Evolutionary conservation across 176 grass and related monocot species (phyloP).

Genomic region (Melocanna baccifera): DNA sequence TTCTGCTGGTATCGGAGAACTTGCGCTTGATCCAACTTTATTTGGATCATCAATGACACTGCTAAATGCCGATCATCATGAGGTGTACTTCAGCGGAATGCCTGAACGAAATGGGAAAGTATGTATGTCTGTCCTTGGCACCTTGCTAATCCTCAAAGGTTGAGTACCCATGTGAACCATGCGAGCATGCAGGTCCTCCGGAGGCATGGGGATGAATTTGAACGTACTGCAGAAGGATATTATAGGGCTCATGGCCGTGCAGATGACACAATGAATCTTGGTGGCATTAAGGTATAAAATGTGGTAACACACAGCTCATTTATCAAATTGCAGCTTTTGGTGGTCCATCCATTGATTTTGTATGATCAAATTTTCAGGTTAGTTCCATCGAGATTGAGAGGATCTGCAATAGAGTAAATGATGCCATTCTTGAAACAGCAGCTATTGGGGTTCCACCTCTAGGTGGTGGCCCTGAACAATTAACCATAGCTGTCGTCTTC

Average conservation of each 20-base stretch:
- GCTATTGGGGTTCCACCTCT: slow-evolving; percentile 83
- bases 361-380: slow-evolving; percentile 47
- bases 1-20: slow-evolving; percentile 67
- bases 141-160: background rate
- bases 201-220: slow-evolving; percentile 96
- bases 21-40: slow-evolving; percentile 80
- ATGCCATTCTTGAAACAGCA: slow-evolving; percentile 76
- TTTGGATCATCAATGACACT: slow-evolving; percentile 82
- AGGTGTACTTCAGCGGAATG: slow-evolving; percentile 90
- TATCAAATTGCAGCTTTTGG: background rate
- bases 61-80: slow-evolving; percentile 85
- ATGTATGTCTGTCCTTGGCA: background rate
- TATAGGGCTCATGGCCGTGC: slow-evolving; percentile 85
- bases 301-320: background rate
- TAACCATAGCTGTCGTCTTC: slow-evolving; percentile 77
- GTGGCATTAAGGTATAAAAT: slow-evolving; percentile 85
- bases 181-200: slow-evolving; percentile 56
- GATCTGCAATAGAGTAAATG: slow-evolving; percentile 71
- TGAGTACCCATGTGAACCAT: slow-evolving; percentile 18
- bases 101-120: slow-evolving; percentile 75
- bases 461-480: slow-evolving; percentile 79
- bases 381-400: slow-evolving; percentile 93
- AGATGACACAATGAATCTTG: slow-evolving; percentile 98
- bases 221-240: slow-evolving; percentile 58
- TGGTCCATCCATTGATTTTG: background rate